These are phyloP conservation scores for Verruconis gallopava DNA, from an alignment of 2,329 filamentous ascomycete genomes.

Conservation along the genomic window DNA sequence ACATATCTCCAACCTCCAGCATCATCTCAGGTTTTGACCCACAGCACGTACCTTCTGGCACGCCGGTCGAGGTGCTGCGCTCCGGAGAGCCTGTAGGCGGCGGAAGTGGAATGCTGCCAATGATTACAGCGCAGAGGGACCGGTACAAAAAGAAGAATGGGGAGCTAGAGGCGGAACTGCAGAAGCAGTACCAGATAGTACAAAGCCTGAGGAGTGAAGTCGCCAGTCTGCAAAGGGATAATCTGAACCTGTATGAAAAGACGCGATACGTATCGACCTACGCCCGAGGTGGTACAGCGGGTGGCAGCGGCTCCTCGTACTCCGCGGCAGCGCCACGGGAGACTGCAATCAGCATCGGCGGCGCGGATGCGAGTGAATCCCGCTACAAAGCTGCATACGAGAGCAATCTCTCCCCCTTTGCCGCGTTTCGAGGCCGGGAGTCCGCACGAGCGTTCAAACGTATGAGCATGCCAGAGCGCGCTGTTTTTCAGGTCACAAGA, in stretches of 20 bases:
- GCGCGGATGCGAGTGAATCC: conserved; percentile 48
- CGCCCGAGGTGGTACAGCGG: conserved; percentile 53
- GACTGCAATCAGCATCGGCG: conserved; percentile 48
- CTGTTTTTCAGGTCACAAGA: conserved; percentile 80
- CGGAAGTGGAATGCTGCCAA: conserved; percentile 82
- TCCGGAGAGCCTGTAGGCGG: conserved; percentile 57
- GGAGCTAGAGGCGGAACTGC: conserved; percentile 81
- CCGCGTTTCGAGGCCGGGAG: conserved; percentile 88
- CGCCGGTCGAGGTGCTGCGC: conserved; percentile 43
- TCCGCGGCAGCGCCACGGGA: conserved; percentile 46
- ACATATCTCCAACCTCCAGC: conserved; percentile 84
- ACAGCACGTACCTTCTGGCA: conserved; percentile 31
- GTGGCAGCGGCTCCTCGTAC: conserved; percentile 51
- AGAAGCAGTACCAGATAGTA: conserved; percentile 67
- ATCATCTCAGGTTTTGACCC: conserved; percentile 96
- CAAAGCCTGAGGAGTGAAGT: conserved; percentile 84
- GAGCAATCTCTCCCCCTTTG: conserved; percentile 88
- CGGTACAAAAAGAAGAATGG: conserved; percentile 94
- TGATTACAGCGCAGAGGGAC: conserved; percentile 96
- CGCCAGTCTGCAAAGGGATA: conserved; percentile 86
- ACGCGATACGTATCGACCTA: conserved; percentile 93
- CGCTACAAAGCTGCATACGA: conserved; percentile 89
- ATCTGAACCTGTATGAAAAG: conserved; percentile 92
- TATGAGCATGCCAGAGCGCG: conserved; percentile 82
- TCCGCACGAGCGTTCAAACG: conserved; percentile 80